A percentile compares a stretch with the other conserved stretches of the same genome.
These are phyloP conservation scores for Colletotrichum abscissum DNA, from an alignment of 2,329 filamentous ascomycete species.

Conservation along the genomic window DNA sequence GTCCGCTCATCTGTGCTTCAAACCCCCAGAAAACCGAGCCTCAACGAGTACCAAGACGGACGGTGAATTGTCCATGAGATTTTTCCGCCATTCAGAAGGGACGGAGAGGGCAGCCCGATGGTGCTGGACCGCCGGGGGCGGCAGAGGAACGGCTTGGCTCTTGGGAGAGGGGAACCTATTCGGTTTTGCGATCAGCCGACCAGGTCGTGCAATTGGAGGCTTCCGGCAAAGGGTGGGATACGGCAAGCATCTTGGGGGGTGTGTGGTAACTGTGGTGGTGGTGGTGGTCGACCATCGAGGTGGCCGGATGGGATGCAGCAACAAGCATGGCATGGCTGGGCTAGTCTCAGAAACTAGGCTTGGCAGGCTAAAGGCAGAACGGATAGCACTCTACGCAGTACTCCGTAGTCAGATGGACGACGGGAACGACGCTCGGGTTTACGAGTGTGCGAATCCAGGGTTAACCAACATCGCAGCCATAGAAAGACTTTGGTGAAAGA, in stretches of 20 bases:
- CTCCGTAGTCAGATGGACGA: neutral
- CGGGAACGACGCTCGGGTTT: neutral
- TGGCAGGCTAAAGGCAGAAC: slow-evolving; percentile 11
- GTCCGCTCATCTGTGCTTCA: slow-evolving; percentile 21
- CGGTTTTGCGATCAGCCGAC: slow-evolving; percentile 27
- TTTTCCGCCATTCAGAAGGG: slow-evolving; percentile 37
- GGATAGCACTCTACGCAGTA: neutral
- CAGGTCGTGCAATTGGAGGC: slow-evolving; percentile 28
- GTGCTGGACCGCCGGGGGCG: slow-evolving; percentile 26
- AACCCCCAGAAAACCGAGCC: slow-evolving; percentile 32
- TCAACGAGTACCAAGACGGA: slow-evolving; percentile 36
- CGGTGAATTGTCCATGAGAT: slow-evolving; percentile 35
- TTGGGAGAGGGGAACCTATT: neutral
- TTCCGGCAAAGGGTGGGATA: slow-evolving; percentile 12
- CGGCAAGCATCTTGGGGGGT: slow-evolving; percentile 19
- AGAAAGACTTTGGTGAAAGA: neutral
- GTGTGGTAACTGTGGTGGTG: neutral
- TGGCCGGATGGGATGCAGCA: slow-evolving; percentile 23
- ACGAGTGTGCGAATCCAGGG: neutral
- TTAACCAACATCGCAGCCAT: neutral
- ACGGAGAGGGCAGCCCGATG: slow-evolving; percentile 16
- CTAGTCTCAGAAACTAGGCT: slow-evolving; percentile 10
- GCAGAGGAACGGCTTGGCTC: slow-evolving; percentile 27
- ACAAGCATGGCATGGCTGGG: slow-evolving; percentile 8
- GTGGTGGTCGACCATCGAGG: slow-evolving; percentile 11